Evolutionary conservation across 441 rosid species (phyloP).

Genomic region (Eruca vesicaria): DNA sequence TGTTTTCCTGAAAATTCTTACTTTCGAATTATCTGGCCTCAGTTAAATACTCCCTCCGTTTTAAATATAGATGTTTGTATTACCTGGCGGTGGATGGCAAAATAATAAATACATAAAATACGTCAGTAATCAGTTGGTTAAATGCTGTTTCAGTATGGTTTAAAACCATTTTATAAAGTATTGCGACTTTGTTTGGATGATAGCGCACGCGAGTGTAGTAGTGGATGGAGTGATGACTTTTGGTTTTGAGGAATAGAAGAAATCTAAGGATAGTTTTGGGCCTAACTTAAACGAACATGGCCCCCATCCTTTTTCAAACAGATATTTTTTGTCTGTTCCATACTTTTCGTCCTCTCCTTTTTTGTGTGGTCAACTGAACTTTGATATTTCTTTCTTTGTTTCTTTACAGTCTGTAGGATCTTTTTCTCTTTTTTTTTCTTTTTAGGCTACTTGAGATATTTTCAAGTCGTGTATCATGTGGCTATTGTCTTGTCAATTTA

Average conservation of each 20-base stretch:
- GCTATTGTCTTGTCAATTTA: background rate
- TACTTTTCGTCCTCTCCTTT: conserved; percentile 9
- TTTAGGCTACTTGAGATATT: conserved; percentile 23
- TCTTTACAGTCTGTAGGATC: conserved; percentile 11
- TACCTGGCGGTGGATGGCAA: background rate
- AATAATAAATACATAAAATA: background rate
- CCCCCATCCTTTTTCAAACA: conserved; percentile 13
- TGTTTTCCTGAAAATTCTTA: background rate
- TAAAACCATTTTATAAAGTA: background rate
- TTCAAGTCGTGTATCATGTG: background rate
- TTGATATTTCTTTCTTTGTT: background rate
- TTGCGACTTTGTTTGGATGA: background rate
- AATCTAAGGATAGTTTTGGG: conserved; percentile 28
- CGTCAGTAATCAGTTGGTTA: background rate
- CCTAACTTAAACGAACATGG: conserved; percentile 18
- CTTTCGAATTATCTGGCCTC: background rate
- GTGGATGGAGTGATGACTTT: conserved; percentile 6
- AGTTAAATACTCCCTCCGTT: background rate
- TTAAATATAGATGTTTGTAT: background rate
- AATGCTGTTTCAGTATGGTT: background rate
- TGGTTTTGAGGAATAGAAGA: conserved; percentile 18
- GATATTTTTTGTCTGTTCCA: conserved; percentile 22
- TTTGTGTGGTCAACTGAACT: conserved; percentile 16
- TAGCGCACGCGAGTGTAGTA: background rate
- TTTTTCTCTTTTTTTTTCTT: background rate